phyloP scores from a whole-genome alignment of 163 green algal genomes.

The Scenedesmus sp. region DNA sequence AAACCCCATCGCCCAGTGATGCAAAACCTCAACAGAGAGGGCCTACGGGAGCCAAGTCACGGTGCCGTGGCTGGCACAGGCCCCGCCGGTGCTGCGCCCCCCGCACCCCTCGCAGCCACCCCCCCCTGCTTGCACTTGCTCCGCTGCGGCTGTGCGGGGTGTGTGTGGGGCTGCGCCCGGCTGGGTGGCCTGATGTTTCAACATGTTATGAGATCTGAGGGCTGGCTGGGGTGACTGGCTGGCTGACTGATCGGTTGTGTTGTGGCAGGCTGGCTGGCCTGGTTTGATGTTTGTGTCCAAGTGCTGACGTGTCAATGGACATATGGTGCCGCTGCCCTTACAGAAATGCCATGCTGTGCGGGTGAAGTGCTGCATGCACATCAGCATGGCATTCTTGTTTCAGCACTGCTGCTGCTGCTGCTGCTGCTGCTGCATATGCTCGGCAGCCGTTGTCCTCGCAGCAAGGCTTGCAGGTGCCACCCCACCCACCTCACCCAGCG shows the following conservation, averaged over 20 bases:
- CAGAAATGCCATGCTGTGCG: too few relatives aligned
- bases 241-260: neutral
- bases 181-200: conserved; percentile 8
- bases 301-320: too few relatives aligned
- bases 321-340: too few relatives aligned
- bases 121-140: neutral
- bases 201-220: conserved; percentile 7
- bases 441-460: too few relatives aligned
- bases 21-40: conserved; percentile 18
- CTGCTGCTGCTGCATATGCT: neutral
- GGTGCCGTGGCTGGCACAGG: neutral
- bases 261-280: neutral
- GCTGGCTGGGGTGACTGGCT: neutral
- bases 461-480: too few relatives aligned
- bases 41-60: neutral
- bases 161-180: neutral
- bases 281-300: too few relatives aligned
- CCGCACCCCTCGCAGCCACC: neutral
- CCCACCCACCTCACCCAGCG: too few relatives aligned
- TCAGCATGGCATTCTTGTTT: too few relatives aligned
- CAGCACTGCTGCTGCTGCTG: neutral
- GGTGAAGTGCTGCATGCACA: too few relatives aligned
- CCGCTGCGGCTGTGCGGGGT: neutral
- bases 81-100: neutral
- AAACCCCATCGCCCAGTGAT: neutral